Evolutionary conservation across 768 basidiomycete species (phyloP), one percentile per base, ranked within the genome.

Genomic region (Lactarius hatsudake): DNA sequence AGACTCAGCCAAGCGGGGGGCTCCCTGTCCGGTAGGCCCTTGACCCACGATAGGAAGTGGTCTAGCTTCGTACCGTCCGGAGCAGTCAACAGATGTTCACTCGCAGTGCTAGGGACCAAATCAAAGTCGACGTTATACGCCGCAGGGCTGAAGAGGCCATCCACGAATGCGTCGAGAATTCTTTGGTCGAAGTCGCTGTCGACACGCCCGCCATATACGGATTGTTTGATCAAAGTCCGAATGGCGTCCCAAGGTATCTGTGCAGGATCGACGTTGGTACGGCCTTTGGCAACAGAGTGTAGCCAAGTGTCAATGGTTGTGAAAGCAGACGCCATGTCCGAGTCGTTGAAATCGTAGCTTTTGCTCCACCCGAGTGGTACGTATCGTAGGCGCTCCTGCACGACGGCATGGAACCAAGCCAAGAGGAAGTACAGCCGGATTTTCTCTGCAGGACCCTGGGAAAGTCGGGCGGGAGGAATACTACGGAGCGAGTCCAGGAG

Each of bases 391-490:
- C 97, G 93, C 77, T 98, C 97, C 78, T 97, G 96, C 1, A 98
- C 89, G 23, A 98, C 87, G 15, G 97, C 96, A 73, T 99, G 97
- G 90, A 98, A 97, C 96, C 96, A 99, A 1, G 97, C 93, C 36
- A 98, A 85, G 40, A 98, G 82, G 89, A 98, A 98, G 79, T 96
- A 96, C 57, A 98, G 77, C 6, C 97, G 87, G 48, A 89, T 83
- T 76, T 97, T 97, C 79, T 99, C 97, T 3, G 88, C 88, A 9
- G 96, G 96, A 6, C 96, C 97, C 74, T 91, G 86, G 1, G 86
- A 79, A 57, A 96, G 83, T 28, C 91, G 88, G 12, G 87, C 78
- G 0, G 89, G 80, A 2, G 88, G 75, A 56, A 98, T 92, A 68
- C 83, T 84, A 51, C 87, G 84, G 28, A 97, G 82, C 5, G 93